Evolutionary conservation across 2,329 filamentous ascomycete species (phyloP).

Genomic region (Akanthomyces dipterigenus): DNA sequence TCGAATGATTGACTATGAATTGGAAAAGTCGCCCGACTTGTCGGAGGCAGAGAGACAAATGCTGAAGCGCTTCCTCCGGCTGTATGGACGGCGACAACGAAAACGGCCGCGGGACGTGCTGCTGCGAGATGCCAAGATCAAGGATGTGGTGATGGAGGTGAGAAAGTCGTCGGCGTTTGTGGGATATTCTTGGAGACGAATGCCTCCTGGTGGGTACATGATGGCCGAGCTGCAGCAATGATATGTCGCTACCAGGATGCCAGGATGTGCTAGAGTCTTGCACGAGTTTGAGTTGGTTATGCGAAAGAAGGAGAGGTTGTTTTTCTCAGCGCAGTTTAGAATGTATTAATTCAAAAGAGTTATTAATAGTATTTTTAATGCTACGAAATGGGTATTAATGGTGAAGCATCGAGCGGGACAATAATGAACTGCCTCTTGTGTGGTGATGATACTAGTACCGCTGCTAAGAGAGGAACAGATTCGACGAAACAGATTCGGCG

Average conservation of each 20-base stretch:
- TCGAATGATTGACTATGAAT: constrained; percentile 42
- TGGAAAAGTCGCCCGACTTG: constrained; percentile 33
- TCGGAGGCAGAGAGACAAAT: constrained; percentile 31
- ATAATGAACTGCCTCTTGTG: too few species aligned
- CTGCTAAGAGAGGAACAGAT: too few species aligned
- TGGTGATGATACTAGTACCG: too few species aligned
- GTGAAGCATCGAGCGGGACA: too few species aligned
- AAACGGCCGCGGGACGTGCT: constrained; percentile 81
- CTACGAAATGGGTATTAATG: background rate
- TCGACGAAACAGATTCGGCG: too few species aligned
- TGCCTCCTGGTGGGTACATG: constrained; percentile 28
- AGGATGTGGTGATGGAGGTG: constrained; percentile 64
- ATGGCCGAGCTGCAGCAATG: constrained; percentile 9
- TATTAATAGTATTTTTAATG: constrained; percentile 12
- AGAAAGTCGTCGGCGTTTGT: constrained; percentile 79
- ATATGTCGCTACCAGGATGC: background rate
- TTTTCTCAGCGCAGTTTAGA: constrained; percentile 2
- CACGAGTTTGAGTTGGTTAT: background rate
- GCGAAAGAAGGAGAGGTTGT: background rate
- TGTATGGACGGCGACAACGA: constrained; percentile 56
- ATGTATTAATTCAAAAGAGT: constrained; percentile 6
- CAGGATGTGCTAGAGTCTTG: background rate
- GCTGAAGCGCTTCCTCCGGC: constrained; percentile 44
- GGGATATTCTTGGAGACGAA: constrained; percentile 76
- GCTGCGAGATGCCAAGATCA: constrained; percentile 64